phyloP scores from a whole-genome alignment of 768 basidiomycete species.

The Heimioporus sp. region DNA sequence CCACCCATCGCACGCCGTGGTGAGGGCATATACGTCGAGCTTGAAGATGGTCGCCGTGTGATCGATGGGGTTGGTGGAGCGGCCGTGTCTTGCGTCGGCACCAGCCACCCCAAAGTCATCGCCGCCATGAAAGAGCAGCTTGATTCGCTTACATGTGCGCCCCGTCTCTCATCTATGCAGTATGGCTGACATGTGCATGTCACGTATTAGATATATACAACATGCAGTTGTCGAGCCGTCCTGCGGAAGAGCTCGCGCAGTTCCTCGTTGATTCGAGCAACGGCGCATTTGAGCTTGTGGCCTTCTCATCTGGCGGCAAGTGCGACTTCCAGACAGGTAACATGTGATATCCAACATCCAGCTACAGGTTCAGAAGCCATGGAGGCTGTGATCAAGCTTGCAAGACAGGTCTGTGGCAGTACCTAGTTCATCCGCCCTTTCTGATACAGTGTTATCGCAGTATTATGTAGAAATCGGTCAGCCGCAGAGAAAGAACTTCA shows the following conservation, averaged over 20 bases:
- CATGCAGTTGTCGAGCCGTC: constrained; percentile 77
- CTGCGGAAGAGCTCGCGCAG: constrained; percentile 78
- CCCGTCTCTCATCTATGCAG: background rate
- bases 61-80: constrained; percentile 86
- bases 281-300: constrained; percentile 70
- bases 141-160: constrained; percentile 73
- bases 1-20: constrained; percentile 67
- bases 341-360: background rate
- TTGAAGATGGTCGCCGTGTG: constrained; percentile 65
- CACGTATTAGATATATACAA: constrained; percentile 71
- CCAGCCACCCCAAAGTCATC: constrained; percentile 66
- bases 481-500: constrained; percentile 70
- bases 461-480: constrained; percentile 73
- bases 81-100: constrained; percentile 78
- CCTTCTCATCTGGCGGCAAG: constrained; percentile 75
- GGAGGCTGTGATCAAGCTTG: constrained; percentile 83
- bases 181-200: background rate
- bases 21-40: constrained; percentile 67
- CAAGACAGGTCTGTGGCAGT: constrained; percentile 56
- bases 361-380: constrained; percentile 80
- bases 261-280: constrained; percentile 61
- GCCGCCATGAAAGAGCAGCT: constrained; percentile 78
- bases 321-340: background rate
- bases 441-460: constrained; percentile 34
- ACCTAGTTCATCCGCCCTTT: background rate